Evolutionary conservation across 495 filamentous ascomycete genomes (phyloP), one percentile per base, ranked within the genome.

Genomic region (Geoglossum glabrum): DNA sequence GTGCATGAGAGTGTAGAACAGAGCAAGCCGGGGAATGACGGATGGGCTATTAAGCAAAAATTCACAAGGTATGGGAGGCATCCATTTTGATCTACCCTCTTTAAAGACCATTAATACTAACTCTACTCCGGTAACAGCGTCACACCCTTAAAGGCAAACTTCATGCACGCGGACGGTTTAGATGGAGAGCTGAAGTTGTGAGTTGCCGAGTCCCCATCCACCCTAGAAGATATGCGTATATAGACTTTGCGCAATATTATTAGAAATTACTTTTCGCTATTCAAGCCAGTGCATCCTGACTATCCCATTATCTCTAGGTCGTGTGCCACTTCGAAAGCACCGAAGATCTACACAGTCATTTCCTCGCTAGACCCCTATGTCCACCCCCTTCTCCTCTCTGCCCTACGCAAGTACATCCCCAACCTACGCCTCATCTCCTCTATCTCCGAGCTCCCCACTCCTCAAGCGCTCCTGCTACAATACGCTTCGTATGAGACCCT

Each of bases 91-190:
- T 21, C 23, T 75, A 75, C 55, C 7, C 25, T 33, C 15, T 25
- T 54, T 15, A 55, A 15, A 33, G 23, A 4, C n/a, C 17, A 19
- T 26, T 45, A 13, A 33, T 46, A 19, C 34, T 50, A 19, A 58
- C 36, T 15, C 11, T 40, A 8, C 36, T 1, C 25, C n/a, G 17
- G 13, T 11, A 46, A 33, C 62, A 95, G 88, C 72, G 78, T 98
- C 51, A 95, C 92, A 21, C 87, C 90, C 26, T 72, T 98, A 56
- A 85, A 84, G 67, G 89, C 90, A 21, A 93, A 93, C 67, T 98
- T 94, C 67, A 88, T 84, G 82, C 86, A 88, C 70, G 77, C 79
- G 54, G 72, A 72, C 45, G 70, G 65, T 65, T 63, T 80, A 70
- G 64, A 79, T 72, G 76, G 79, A 61, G 89, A 96, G 75, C 77